Evolutionary conservation across 345 rosid genomes (phyloP).

Genomic region (Euphorbia pulcherrima): DNA sequence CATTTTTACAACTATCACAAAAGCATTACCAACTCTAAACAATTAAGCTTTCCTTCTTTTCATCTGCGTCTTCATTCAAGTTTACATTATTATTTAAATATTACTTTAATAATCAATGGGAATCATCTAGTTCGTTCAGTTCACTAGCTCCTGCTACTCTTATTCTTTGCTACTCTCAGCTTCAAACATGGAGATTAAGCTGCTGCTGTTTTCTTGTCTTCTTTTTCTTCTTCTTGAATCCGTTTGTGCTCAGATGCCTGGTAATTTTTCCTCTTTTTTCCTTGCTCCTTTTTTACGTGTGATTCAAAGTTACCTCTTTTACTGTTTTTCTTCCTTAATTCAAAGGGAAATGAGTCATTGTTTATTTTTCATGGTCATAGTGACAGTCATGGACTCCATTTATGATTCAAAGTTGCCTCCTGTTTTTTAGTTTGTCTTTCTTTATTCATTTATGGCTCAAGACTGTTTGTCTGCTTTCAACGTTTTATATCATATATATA

Average conservation of each 20-base stretch:
- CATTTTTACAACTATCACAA: neutral
- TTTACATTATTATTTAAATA: no score
- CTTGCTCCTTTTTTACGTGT: neutral
- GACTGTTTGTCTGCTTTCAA: no score
- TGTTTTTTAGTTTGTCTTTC: no score
- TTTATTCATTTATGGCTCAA: no score
- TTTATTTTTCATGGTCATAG: no score
- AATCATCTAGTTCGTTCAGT: neutral
- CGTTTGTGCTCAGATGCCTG: constrained; percentile 50
- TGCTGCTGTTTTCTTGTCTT: constrained; percentile 29
- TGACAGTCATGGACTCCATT: no score
- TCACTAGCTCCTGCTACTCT: constrained; percentile 8
- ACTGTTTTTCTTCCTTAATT: neutral
- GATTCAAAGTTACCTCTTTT: neutral
- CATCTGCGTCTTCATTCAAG: neutral
- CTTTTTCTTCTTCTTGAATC: constrained; percentile 38
- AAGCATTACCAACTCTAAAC: neutral
- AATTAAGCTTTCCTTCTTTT: constrained; percentile 1
- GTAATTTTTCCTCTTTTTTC: neutral
- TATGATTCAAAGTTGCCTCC: no score
- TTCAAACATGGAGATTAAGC: constrained; percentile 45
- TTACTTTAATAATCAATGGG: no score
- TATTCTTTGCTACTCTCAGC: no score
- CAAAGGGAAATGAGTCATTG: neutral
- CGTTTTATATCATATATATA: neutral